A percentile compares a stretch with the other conserved stretches of the same genome.
phyloP scores from a whole-genome alignment of 306 rosid species.

The Crataegus laevigata region DNA sequence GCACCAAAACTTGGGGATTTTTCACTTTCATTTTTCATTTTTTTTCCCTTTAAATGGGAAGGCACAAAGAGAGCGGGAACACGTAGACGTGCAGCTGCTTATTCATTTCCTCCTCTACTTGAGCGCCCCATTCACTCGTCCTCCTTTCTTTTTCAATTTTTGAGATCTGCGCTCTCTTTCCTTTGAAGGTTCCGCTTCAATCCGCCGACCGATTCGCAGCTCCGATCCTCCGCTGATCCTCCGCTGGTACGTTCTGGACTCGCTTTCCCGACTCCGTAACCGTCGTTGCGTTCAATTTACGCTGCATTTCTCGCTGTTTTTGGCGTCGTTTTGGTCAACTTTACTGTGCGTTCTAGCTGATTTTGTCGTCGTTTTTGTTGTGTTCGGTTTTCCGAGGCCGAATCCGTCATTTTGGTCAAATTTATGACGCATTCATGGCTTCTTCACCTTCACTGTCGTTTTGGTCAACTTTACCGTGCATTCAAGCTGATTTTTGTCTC shows the following conservation, averaged over 20 bases:
- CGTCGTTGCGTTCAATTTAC: conserved; percentile 10
- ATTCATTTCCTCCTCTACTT: conserved; percentile 34
- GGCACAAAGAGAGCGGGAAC: conserved; percentile 42
- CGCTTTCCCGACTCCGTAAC: conserved; percentile 6
- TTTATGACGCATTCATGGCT: background rate
- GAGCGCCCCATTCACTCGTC: conserved; percentile 13
- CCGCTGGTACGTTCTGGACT: conserved; percentile 28
- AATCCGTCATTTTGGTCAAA: conserved; percentile 2
- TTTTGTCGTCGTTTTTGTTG: background rate
- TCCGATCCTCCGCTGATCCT: background rate
- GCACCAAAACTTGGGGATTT: conserved; percentile 2
- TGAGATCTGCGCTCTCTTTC: conserved; percentile 36
- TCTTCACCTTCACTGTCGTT: conserved; percentile 8
- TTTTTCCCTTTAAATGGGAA: conserved; percentile 20
- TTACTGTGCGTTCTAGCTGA: background rate
- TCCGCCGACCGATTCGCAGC: background rate
- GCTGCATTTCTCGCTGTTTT: background rate
- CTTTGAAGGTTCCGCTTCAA: background rate
- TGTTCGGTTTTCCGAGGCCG: background rate
- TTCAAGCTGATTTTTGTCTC: conserved; percentile 1
- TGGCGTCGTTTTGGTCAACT: conserved; percentile 5
- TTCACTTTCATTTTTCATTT: background rate
- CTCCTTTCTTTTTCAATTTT: background rate
- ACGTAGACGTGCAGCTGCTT: conserved; percentile 34
- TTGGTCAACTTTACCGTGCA: background rate